Evolutionary conservation across 148 eudicot species (phyloP).

Genomic region (Bassia scoparia): DNA sequence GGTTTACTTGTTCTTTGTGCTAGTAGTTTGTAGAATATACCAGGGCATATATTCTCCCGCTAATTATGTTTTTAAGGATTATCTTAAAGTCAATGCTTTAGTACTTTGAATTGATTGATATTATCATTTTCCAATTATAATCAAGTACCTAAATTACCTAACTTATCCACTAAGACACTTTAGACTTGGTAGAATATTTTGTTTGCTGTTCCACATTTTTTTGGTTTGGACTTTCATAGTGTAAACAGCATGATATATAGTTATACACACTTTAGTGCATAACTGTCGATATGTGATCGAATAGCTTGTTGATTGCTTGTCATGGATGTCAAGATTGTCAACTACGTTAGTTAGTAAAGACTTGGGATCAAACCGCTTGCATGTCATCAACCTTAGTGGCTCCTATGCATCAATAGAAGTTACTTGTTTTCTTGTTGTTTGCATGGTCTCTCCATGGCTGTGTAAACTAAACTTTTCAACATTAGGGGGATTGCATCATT

Average conservation of each 20-base stretch:
- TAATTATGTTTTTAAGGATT: constrained; percentile 9
- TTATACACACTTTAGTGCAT: too few relatives aligned
- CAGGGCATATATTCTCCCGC: constrained; percentile 20
- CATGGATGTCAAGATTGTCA: too few relatives aligned
- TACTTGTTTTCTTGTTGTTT: neutral
- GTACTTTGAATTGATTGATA: constrained; percentile 20
- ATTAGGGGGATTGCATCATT: neutral
- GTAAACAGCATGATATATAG: neutral
- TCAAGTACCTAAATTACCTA: too few relatives aligned
- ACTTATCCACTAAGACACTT: too few relatives aligned
- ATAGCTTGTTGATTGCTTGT: too few relatives aligned
- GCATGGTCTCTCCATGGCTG: neutral
- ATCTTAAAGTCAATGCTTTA: constrained; percentile 15
- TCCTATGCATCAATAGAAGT: too few relatives aligned
- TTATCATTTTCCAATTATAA: neutral
- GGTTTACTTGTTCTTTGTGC: constrained; percentile 10
- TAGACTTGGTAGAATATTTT: neutral
- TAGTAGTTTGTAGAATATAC: constrained; percentile 27
- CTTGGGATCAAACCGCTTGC: too few relatives aligned
- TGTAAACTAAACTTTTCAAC: too few relatives aligned
- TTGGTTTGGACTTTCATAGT: neutral
- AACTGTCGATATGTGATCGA: too few relatives aligned
- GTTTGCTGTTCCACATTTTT: neutral
- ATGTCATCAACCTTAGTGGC: too few relatives aligned
- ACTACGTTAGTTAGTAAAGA: too few relatives aligned